Evolutionary conservation across 2,329 filamentous ascomycete genomes (phyloP), one percentile per base, ranked within the genome.

Genomic region (Diaporthe destruens): DNA sequence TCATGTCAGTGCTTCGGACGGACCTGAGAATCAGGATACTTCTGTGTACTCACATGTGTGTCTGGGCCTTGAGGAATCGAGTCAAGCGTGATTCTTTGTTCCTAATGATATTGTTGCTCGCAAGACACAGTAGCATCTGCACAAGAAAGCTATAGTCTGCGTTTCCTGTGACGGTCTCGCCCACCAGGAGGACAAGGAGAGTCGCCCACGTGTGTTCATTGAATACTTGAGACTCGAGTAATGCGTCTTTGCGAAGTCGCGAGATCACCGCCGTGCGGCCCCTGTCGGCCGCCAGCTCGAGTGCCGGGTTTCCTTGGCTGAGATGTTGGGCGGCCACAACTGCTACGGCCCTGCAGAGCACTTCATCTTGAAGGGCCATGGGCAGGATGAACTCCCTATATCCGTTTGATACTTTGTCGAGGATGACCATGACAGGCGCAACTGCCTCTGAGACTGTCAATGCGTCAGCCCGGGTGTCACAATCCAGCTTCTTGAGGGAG

Each of bases 291-390:
- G 61, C 44, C 29, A 65, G 12, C 34, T 65, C 61, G 4, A 65
- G 61, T 6, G 44, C 44, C 23, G 44, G 61, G 6, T 25, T 29
- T 2, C 61, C 61, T 51, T 51, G 61, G 61, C 61, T 51, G 44
- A 65, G 44, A 12, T 65, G 61, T 20, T 65, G 61, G 20, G 61
- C 61, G 6, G 61, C 61, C 20, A 65, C 61, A n/a, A 65, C 61
- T 23, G 44, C 44, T 2, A 65, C 44, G 1, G 61, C 61, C 20
- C 61, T 51, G 7, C 61, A 65, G 11, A 65, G 61, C 20, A 65
- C 61, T 36, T 65, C 61, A n/a, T 65, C 61, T 51, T 65, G 61
- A 39, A 65, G 61, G 0, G 61, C 61, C 61, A 65, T 51, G 1
- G 61, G 61, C 14, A 65, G 14, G n/a, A 65, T 65, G 29, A 65